Evolutionary conservation across 306 rosid species (phyloP), one percentile per base, ranked within the genome.

Genomic region (Sophora flavescens): DNA sequence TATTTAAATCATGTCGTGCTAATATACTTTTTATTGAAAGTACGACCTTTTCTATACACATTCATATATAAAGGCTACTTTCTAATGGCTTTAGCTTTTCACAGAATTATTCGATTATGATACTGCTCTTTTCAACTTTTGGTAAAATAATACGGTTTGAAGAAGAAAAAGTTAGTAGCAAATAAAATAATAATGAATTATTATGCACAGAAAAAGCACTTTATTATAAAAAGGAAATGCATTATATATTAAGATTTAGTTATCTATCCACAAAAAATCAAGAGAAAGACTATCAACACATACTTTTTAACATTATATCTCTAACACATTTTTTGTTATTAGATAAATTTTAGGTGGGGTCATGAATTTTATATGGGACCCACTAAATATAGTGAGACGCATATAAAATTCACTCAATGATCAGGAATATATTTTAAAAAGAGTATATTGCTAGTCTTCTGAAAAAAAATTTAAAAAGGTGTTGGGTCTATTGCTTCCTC

Each of bases 41-140:
- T 64, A 47, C 52, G 39, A 58, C 77, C 81, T 83, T 84, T 84
- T 82, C 63, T 67, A 56, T 78, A 41, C 79, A 75, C 18, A 59
- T 26, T 45, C 16, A 38, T 52, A 74, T 30, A 30, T 2, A 42
- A 42, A 77, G 66, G 77, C 69, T 51, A 42, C 66, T 42, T 51
- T 53, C 35, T 50, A 22, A 30, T 30, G 39, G 77, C 67, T 76
- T 58, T 62, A 50, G 68, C 83, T 70, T 79, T 78, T 72, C 15
- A 56, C 61, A 14, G 64, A 84, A 73, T 84, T 67, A 67, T 72
- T 76, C 63, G 59, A 42, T 36, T 67, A 80, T 60, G 57, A 73
- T 60, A 41, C 70, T 41, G 14, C 32, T 4, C 68, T 67, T 80
- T 52, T 76, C 71, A 16, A 30, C 84, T 80, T 72, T 41, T 50